Base-by-base conservation (phyloP, 495 filamentous ascomycete genomes). In the Xeromyces bisporus region DNA sequence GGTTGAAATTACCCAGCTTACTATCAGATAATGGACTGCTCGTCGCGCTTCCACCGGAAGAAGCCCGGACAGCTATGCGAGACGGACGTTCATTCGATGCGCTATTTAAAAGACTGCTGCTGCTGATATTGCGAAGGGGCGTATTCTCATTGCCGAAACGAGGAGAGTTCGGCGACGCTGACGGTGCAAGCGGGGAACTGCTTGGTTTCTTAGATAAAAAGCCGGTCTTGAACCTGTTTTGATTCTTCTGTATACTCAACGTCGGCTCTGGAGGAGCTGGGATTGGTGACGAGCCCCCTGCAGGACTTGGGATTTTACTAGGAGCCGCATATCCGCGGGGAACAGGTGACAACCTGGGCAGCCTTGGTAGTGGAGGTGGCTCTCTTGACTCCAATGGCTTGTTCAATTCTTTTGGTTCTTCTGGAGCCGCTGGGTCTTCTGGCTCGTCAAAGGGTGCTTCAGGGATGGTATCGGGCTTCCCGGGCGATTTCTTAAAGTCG, bases 401-500 rank as follows among this genome's bases (percentile, higher is more conserved):
- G 20, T 5, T 21, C 20, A 9, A 21, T 9, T 21, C 20, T 9
- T 4, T 21, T 21, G 4, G 20, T 21, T 21, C 20, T 9, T 21
- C 20, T n/a, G n/a, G n/a, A n/a, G n/a, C n/a, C n/a, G n/a, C n/a
- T n/a, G n/a, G n/a, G n/a, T n/a, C n/a, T n/a, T 42, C 28, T 13
- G 47, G 51, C 33, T 71, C 66, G 9, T 59, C 51, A 0, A 67
- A 67, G 16, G 70, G 64, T 8, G 37, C 41, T 32, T 70, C 66
- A n/a, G 67, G 69, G 3, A 58, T 55, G 21, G 39, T 40, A 17
- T 61, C 48, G 10, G 65, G 51, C 44, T 71, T 78, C 43, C 80
- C 63, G 15, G 84, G 87, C 3, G 86, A 91, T 54, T 80, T 80
- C 47, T 86, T 77, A 38, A 84, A 92, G 44, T 93, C 87, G 32